Base-by-base conservation (phyloP, 495 filamentous ascomycete species). In the Aspergillus diversus region DNA sequence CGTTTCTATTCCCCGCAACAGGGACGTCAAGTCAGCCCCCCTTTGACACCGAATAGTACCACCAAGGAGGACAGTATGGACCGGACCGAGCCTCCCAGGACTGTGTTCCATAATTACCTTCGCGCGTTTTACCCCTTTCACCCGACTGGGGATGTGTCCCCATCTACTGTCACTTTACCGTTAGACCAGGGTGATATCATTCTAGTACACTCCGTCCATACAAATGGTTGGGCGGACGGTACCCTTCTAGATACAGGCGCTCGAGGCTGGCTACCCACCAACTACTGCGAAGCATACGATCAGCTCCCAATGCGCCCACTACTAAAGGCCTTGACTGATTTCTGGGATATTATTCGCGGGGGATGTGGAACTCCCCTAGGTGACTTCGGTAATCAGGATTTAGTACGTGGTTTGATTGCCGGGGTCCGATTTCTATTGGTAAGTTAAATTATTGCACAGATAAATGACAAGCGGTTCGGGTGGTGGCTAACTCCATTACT, bases 221-320 rank as follows among this genome's bases (percentile, higher is more conserved):
- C 92, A 54, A 99, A 97, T 80, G 96, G 96, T 68, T 99, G 96
- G 96, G 96, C 95, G 46, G 96, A 99, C 75, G 96, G 96, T 46
- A 99, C 96, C n/a, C 81, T 97, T 49, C 77, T 99, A 57, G 84
- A 90, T 57, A 90, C 92, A 12, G 95, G 94, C 16, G 89, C 89
- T 59, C 86, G 96, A 68, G 96, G 96, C 60, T 99, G 96, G 96
- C 80, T 99, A 60, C 96, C 96, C 33, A 98, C 96, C 4, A 99
- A 99, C 74, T 98, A 98, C 73, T 99, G 96, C 80, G 92, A 97
- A 72, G 84, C 91, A 11, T 99, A 97, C 73, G 91, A 97, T 64
- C 89, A 92, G 51, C 81, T 92, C 21, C 86, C 91, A 55, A 94
- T 97, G 83, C 87, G 88, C 61, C 90, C 86, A 61, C 83, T 98